Percentiles rank a stretch among this genome's conserved stretches.
Evolutionary conservation across 352 stramenopile genomes (phyloP).

Genomic region (Phytophthora quininea): DNA sequence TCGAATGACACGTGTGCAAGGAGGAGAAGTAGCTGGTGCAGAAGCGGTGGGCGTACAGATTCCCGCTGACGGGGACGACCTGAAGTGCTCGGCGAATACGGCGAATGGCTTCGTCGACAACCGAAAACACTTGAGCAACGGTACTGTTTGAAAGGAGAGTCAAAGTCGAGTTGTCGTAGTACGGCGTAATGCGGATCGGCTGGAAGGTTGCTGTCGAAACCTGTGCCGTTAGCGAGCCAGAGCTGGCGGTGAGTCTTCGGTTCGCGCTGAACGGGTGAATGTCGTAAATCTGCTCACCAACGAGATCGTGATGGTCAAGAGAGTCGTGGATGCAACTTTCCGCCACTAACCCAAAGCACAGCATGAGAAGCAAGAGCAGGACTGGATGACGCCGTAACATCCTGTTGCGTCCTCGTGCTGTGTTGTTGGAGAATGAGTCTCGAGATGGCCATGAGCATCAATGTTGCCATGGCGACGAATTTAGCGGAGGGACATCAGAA

Average conservation of each 20-base stretch:
- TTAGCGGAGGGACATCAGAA: too few species aligned
- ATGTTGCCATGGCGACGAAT: too few species aligned
- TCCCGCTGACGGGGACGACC: constrained; percentile 69
- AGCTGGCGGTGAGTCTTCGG: not conserved
- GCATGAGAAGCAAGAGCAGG: constrained; percentile 3
- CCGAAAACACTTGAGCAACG: constrained; percentile 36
- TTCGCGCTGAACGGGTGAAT: constrained; percentile 27
- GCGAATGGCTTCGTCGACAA: constrained; percentile 60
- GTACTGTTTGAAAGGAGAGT: constrained; percentile 35
- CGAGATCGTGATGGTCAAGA: constrained; percentile 24
- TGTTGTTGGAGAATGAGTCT: too few species aligned
- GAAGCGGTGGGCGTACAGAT: constrained; percentile 49
- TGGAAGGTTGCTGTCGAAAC: constrained; percentile 15
- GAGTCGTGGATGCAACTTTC: constrained; percentile 40
- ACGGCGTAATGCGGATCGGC: constrained; percentile 40
- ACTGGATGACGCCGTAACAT: too few species aligned
- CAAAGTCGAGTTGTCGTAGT: constrained; percentile 65
- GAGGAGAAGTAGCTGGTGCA: constrained; percentile 11
- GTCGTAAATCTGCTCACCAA: constrained; percentile 23
- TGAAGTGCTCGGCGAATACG: constrained; percentile 49
- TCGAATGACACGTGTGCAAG: constrained; percentile 61
- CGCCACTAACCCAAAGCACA: constrained; percentile 4
- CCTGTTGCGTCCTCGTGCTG: too few species aligned
- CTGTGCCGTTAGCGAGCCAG: not conserved
- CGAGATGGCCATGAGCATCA: too few species aligned